These are phyloP conservation scores for Alternaria consortialis DNA, from an alignment of 2,329 filamentous ascomycete genomes.

Conservation along the genomic window DNA sequence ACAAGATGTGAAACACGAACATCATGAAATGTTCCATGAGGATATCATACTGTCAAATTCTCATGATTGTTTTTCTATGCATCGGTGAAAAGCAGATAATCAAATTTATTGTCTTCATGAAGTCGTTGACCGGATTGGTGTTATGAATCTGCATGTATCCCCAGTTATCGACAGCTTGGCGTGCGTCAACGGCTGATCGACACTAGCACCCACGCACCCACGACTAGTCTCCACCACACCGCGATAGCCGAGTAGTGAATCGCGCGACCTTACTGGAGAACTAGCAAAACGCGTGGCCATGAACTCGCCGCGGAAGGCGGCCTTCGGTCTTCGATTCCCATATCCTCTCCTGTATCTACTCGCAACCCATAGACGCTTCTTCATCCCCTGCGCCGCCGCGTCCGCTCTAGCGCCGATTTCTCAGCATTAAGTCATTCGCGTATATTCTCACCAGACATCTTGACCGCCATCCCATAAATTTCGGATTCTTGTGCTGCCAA, in stretches of 20 bases:
- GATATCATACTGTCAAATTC: background rate
- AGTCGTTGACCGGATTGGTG: background rate
- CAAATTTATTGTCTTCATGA: background rate
- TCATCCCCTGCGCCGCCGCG: background rate
- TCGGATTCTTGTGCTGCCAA: too few species aligned
- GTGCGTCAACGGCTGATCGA: conserved; percentile 23
- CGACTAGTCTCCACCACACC: conserved; percentile 8
- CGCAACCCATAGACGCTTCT: conserved; percentile 2
- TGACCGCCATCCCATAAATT: background rate
- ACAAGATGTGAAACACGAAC: background rate
- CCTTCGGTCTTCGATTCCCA: background rate
- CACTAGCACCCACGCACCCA: conserved; percentile 16
- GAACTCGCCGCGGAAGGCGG: background rate
- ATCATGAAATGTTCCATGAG: too few species aligned
- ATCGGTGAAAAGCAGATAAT: background rate
- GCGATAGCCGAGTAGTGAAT: conserved; percentile 9
- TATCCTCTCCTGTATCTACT: background rate
- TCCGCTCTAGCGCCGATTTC: conserved; percentile 26
- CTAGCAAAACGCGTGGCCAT: background rate
- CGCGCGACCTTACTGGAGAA: background rate
- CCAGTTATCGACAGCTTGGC: conserved; percentile 17
- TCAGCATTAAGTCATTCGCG: conserved; percentile 24
- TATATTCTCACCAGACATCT: background rate
- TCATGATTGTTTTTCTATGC: too few species aligned
- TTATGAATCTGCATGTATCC: background rate